Base-by-base conservation (phyloP, 1,284 basidiomycete species). In the Ganoderma resinaceum region DNA sequence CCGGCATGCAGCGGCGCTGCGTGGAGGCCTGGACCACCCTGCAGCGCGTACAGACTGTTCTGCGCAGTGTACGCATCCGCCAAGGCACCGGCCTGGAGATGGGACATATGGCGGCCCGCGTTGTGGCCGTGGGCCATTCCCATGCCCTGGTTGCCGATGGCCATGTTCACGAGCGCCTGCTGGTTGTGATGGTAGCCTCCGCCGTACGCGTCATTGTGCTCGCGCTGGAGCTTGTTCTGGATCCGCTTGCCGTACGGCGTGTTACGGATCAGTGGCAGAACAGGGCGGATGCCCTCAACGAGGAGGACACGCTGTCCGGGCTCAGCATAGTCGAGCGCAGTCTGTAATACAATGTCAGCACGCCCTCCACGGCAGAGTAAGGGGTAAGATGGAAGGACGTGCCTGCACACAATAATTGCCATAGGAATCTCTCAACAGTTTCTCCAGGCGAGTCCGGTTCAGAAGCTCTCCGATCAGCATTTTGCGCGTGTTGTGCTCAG, bases 231-330 rank as follows among this genome's bases (percentile, higher is more conserved):
- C 83, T 98, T 98, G 84, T 95, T 96, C 82, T 98, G 96, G 76
- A 98, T 98, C 64, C 97, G 92, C 85, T 98, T 98, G 76, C 96
- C 96, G 77, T 98, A 98, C 3, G 96, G 96, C 5, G 96, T 98
- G 82, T 98, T 98, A 76, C 96, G 93, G 78, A 98, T 98, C 72
- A 98, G 87, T 2, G 95, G 96, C 37, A 98, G 87, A 70, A 98
- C 96, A n/a, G 97, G 97, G 65, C 96, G 93, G 78, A 98, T 98
- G 75, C 95, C 95, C 78, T 98, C 96, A 42, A 98, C 95, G 53
- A 98, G 90, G 74, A 91, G 80, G 12, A 86, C 91, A 59, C 96
- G 93, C 80, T 98, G 96, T 29, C 80, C 84, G 40, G 95, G 92
- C 75, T 98, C 96, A 62, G 97, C 96, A 74, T 98, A 98, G 79